Evolutionary conservation across 2,329 filamentous ascomycete genomes (phyloP).

Genomic region (Fusarium tuaranense): DNA sequence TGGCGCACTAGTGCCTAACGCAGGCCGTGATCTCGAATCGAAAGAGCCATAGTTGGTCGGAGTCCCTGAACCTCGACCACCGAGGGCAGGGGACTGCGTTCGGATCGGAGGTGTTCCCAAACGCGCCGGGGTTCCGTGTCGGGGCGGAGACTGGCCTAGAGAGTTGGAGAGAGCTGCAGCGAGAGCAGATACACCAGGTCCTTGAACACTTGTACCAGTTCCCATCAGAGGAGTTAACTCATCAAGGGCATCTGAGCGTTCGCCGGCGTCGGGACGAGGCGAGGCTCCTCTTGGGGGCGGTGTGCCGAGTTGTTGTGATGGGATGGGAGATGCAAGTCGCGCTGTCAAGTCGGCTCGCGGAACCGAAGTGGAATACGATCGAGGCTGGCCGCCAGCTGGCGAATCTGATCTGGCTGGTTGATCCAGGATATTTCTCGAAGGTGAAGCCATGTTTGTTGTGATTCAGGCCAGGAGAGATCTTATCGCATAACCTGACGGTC

Average conservation of each 20-base stretch:
- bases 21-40: slow-evolving; percentile 72
- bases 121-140: slow-evolving; percentile 73
- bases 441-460: slow-evolving; percentile 51
- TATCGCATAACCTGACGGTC: slow-evolving; percentile 43
- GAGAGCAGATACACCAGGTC: slow-evolving; percentile 87
- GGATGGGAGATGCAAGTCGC: slow-evolving; percentile 69
- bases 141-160: slow-evolving; percentile 75
- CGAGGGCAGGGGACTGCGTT: slow-evolving; percentile 54
- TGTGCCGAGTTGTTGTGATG: slow-evolving; percentile 52
- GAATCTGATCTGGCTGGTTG: slow-evolving; percentile 59
- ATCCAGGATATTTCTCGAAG: slow-evolving; percentile 53
- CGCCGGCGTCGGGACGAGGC: slow-evolving; percentile 42
- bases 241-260: slow-evolving; percentile 48
- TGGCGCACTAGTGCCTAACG: slow-evolving; percentile 62
- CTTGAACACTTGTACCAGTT: slow-evolving; percentile 72
- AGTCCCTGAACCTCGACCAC: slow-evolving; percentile 58
- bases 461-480: slow-evolving; percentile 29
- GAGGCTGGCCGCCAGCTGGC: slow-evolving; percentile 58
- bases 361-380: slow-evolving; percentile 63
- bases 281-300: slow-evolving; percentile 53
- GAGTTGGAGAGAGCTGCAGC: slow-evolving; percentile 87
- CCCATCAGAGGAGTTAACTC: slow-evolving; percentile 74
- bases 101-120: slow-evolving; percentile 67
- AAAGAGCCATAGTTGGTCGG: slow-evolving; percentile 89
- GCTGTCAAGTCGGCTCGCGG: slow-evolving; percentile 71